These are phyloP conservation scores for Tilletia setariae DNA, from an alignment of 1,284 basidiomycete species.

Conservation along the genomic window DNA sequence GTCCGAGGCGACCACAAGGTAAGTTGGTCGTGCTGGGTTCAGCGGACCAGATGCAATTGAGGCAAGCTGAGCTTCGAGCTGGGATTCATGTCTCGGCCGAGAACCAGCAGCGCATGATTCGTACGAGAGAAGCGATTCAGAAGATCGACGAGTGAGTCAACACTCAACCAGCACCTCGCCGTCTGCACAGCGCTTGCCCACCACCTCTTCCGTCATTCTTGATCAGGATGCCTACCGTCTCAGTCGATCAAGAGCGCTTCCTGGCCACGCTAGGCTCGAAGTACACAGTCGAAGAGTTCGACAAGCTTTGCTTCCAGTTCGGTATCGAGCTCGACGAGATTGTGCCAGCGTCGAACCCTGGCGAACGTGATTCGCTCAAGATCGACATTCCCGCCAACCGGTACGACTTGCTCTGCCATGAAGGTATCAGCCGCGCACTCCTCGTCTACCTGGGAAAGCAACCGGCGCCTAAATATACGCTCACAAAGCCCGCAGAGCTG, in stretches of 20 bases:
- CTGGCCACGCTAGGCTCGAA: constrained; percentile 78
- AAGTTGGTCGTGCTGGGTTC: neutral
- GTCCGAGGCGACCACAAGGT: neutral
- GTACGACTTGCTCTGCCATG: constrained; percentile 95
- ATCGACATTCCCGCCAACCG: constrained; percentile 95
- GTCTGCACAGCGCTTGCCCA: no score
- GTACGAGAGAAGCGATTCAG: neutral
- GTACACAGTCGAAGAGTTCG: constrained; percentile 78
- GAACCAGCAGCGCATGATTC: no score
- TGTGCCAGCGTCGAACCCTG: constrained; percentile 70
- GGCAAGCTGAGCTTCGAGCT: neutral
- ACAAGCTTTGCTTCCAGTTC: constrained; percentile 93
- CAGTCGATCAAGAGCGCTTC: constrained; percentile 91
- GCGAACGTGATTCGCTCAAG: constrained; percentile 91
- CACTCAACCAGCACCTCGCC: no score
- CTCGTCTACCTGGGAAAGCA: constrained; percentile 77
- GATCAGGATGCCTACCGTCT: constrained; percentile 78
- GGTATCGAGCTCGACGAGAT: constrained; percentile 97
- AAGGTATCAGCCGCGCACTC: constrained; percentile 86
- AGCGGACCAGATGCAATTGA: no score
- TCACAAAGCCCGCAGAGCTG: constrained; percentile 36
- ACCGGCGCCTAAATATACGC: constrained; percentile 60
- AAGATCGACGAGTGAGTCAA: neutral
- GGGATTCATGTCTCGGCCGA: no score
- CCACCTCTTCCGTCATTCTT: no score